Evolutionary conservation across 2,329 filamentous ascomycete genomes (phyloP), one percentile per base, ranked within the genome.

Genomic region (Geosmithia morbida): DNA sequence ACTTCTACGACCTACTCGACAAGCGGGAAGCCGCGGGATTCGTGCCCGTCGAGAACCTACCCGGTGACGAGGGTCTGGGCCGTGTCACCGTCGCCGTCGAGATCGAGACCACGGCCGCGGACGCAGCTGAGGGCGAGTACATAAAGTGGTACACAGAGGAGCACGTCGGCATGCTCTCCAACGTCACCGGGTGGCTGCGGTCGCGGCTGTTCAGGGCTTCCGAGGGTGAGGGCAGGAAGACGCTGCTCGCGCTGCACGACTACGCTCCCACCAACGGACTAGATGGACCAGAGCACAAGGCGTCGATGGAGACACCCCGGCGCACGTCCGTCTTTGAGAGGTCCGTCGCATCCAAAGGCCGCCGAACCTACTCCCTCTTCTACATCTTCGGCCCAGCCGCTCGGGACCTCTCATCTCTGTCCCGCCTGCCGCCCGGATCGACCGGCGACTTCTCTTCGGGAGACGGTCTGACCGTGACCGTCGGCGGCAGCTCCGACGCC

Each of bases 361-460:
- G 78, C 43, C 72, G 83, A 17, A 70, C 71, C 0, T 92, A 86
- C 63, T 69, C 76, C 33, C 75, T 89, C 51, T 85, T 86, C 61
- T 89, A 92, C 61, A 80, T 83, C 11, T 94, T 94, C 57, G 85
- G 86, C 0, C 75, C 83, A 0, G 85, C 77, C 0, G 79, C 85
- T 0, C 74, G 85, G 20, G 83, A 90, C 53, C 68, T 90, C 3
- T 55, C 69, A 1, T 71, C 75, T 6, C 64, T 87, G 1, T 67
- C 74, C 1, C 62, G 62, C 1, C 64, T 75, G 3, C 67, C 72
- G 2, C 64, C 69, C 1, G 56, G 59, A 1, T 67, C 70, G 0
- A 61, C 68, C 0, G 22, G 22, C 4, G 22, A 37, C 11, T 84
- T 80, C 57, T 65, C 65, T 1, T 75, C 74, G 0, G 64, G 72